phyloP scores from a whole-genome alignment of 495 filamentous ascomycete species.

The Amniculicola lignicola region DNA sequence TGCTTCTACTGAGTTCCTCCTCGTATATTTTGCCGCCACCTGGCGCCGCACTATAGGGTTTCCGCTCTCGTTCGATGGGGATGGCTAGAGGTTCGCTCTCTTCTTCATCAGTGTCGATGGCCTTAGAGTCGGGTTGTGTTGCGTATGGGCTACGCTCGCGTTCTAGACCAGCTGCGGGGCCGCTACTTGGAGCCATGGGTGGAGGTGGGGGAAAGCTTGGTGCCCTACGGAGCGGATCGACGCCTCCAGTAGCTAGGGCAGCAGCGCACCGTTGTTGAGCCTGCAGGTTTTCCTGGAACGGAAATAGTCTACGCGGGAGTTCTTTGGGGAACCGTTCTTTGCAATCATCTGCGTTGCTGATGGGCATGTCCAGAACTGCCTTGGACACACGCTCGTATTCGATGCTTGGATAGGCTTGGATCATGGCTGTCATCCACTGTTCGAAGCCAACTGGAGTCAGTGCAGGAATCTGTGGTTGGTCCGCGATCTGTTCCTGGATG shows the following conservation, averaged over 20 bases:
- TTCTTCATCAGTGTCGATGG: constrained; percentile 46
- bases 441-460: constrained; percentile 80
- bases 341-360: constrained; percentile 68
- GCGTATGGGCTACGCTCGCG: constrained; percentile 53
- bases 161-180: constrained; percentile 40
- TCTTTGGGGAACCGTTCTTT: constrained; percentile 77
- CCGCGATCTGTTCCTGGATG: constrained; percentile 52
- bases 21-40: constrained; percentile 57
- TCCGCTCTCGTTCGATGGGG: constrained; percentile 60
- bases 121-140: constrained; percentile 39
- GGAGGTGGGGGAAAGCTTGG: constrained; percentile 36
- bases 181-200: constrained; percentile 17
- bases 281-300: constrained; percentile 41
- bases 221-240: constrained; percentile 27
- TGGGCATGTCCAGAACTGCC: constrained; percentile 69
- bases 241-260: constrained; percentile 33
- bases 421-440: constrained; percentile 69
- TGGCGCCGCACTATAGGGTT: constrained; percentile 57
- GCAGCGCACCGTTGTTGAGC: constrained; percentile 39
- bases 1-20: constrained; percentile 36
- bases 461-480: constrained; percentile 67
- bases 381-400: constrained; percentile 74
- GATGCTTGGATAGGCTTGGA: constrained; percentile 72
- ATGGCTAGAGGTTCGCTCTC: constrained; percentile 46
- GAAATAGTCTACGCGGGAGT: constrained; percentile 70